Evolutionary conservation across 1,284 basidiomycete genomes (phyloP), one percentile per base, ranked within the genome.

Genomic region (Trichosporon coremiiforme): DNA sequence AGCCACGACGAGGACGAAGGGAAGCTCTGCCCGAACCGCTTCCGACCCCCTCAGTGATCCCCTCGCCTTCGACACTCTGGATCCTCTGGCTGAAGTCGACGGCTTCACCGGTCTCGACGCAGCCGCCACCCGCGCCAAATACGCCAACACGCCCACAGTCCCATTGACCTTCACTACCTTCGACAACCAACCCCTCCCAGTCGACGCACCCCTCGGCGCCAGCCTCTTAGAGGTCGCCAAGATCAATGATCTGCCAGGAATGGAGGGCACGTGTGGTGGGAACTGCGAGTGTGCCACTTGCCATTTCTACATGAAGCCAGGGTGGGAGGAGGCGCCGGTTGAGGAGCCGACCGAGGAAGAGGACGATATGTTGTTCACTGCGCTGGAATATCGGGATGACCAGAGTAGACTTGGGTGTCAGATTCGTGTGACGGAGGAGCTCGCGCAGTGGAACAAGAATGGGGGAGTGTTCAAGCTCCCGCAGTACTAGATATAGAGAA

Each of bases 201-300:
- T 83, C 1, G 38, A 74, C 2, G 82, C 75, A 4, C 63, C 62
- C 10, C 25, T 78, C 3, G 84, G 84, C 0, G 78, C 80, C 66
- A 80, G 70, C 4, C 67, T 85, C 25, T 74, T 84, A 66, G 70
- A 80, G 20, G 76, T 84, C 4, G 82, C 78, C 0, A 81, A 81
- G 67, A 66, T 71, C 65, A 41, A 79, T 36, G 77, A 77, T 31
- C 69, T 85, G 45, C 83, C 82, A n/a, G 75, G 78, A 2, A 68
- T 85, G 17, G 84, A 85, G 71, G 84, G 83, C 1, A 75, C 78
- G 4, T 85, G 84, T 67, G 84, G 82, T 2, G 84, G 84, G 2
- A 80, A 84, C 62, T 71, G 81, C 0, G 80, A 84, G 78, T 84
- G 83, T 74, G 83, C 83, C n/a, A 84, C 83, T 2, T 84, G 83